Evolutionary conservation across 805 yeast genomes (phyloP).

Genomic region (Barnettozyma siamensis): DNA sequence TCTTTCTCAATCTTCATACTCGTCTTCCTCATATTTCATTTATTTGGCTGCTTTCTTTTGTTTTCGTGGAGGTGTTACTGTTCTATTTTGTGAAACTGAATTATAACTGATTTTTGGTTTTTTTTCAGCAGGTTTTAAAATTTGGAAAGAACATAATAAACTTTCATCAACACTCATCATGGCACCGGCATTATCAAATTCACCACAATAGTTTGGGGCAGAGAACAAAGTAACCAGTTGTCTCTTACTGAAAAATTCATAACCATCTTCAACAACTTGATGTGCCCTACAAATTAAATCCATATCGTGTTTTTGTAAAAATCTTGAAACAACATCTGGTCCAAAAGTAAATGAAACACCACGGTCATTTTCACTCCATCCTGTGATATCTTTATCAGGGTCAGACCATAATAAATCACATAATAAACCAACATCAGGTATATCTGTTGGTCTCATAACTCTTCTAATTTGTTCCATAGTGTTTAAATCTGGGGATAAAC

Average conservation of each 20-base stretch:
- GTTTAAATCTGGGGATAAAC: conserved; percentile 93
- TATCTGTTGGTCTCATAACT: conserved; percentile 98
- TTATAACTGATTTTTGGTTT: conserved; percentile 60
- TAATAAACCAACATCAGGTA: conserved; percentile 94
- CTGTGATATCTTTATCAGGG: conserved; percentile 96
- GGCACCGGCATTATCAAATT: conserved; percentile 98
- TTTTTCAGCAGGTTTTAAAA: conserved; percentile 96
- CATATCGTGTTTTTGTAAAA: conserved; percentile 95
- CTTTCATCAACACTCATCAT: conserved; percentile 99
- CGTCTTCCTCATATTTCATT: conserved; percentile 2
- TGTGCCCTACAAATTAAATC: conserved; percentile 98
- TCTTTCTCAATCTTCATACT: neutral
- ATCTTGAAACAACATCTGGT: conserved; percentile 97
- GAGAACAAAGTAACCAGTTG: conserved; percentile 92
- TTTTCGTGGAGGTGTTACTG: conserved; percentile 56
- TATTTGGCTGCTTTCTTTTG: conserved; percentile 46
- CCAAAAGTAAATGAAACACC: conserved; percentile 99
- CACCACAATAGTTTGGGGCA: conserved; percentile 99
- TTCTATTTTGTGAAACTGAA: conserved; percentile 38
- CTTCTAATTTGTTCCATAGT: conserved; percentile 98
- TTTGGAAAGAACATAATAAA: conserved; percentile 91
- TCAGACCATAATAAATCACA: conserved; percentile 98
- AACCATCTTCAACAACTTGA: conserved; percentile 98
- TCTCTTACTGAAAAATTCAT: conserved; percentile 93
- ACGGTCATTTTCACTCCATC: conserved; percentile 99